Percentiles rank a stretch among this genome's conserved stretches.
Evolutionary conservation across 805 yeast species (phyloP).

Genomic region (Dipodascus albidus): DNA sequence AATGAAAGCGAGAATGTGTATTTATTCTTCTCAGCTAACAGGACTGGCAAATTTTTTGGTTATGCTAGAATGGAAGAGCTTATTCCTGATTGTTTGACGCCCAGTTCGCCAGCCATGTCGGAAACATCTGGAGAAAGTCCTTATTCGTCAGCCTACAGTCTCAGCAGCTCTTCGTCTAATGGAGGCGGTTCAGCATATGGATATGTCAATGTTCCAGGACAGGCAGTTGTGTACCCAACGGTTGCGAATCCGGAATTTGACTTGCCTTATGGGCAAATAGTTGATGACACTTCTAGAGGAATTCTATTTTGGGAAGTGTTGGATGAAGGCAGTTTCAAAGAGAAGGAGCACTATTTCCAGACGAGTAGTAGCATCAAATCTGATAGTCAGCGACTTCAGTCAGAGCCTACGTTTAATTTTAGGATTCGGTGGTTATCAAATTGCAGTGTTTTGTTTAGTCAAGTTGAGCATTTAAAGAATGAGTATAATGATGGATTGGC

Average conservation of each 20-base stretch:
- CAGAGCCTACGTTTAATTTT: constrained; percentile 19
- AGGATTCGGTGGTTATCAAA: constrained; percentile 27
- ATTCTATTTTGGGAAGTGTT: constrained; percentile 29
- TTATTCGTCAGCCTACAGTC: not conserved
- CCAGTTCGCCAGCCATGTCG: constrained; percentile 6
- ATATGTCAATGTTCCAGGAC: not conserved
- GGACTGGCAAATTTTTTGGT: constrained; percentile 30
- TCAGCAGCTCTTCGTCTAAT: not conserved
- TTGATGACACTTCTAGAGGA: constrained; percentile 27
- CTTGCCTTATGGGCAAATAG: constrained; percentile 24
- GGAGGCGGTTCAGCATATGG: not conserved
- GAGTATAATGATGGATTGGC: constrained; percentile 28
- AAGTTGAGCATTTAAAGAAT: constrained; percentile 25
- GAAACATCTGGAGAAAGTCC: not conserved
- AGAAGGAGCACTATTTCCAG: constrained; percentile 4
- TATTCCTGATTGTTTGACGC: constrained; percentile 12
- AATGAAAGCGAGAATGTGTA: constrained; percentile 24
- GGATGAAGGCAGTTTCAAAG: constrained; percentile 9
- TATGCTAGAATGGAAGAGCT: constrained; percentile 28
- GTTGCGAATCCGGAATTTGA: constrained; percentile 4
- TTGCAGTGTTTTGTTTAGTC: constrained; percentile 22
- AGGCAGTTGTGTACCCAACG: not conserved
- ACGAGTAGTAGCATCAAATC: not conserved
- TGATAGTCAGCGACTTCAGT: constrained; percentile 1
- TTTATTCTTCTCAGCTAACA: constrained; percentile 30